These are phyloP conservation scores for Colletotrichum musicola DNA, from an alignment of 2,329 filamentous ascomycete species.

Conservation along the genomic window DNA sequence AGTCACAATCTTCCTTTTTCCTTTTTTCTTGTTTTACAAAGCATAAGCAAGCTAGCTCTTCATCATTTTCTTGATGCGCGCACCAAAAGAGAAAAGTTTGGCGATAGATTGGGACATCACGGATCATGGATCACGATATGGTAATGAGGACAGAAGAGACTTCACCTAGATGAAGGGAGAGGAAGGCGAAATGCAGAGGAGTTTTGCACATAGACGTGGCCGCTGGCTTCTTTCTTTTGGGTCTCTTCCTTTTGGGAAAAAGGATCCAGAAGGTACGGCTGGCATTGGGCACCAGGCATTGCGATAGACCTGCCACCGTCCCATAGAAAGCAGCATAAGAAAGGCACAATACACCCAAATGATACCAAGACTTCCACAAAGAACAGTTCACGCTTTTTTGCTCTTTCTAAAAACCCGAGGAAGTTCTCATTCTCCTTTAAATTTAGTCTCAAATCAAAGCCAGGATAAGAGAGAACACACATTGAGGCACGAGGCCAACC, in stretches of 20 bases:
- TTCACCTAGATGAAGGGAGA: background rate
- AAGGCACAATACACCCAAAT: background rate
- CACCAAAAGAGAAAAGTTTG: background rate
- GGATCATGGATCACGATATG: background rate
- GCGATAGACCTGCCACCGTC: conserved; percentile 19
- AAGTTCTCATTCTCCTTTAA: too few relatives aligned
- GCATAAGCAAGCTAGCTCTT: conserved; percentile 10
- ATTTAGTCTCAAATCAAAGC: too few relatives aligned
- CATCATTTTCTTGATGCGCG: background rate
- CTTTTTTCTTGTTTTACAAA: conserved; percentile 1
- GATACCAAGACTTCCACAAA: conserved; percentile 11
- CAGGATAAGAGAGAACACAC: too few relatives aligned
- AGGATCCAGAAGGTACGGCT: background rate
- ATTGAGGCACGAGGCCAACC: too few relatives aligned
- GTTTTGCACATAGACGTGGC: background rate
- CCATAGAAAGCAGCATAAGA: background rate
- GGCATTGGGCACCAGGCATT: conserved; percentile 25
- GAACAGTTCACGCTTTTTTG: too few relatives aligned
- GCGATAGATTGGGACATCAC: conserved; percentile 13
- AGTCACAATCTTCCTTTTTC: background rate
- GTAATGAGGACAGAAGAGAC: background rate
- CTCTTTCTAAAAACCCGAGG: too few relatives aligned
- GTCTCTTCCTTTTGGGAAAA: too few relatives aligned
- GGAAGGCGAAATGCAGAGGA: background rate
- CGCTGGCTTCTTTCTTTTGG: background rate